Evolutionary conservation across 345 rosid species (phyloP), one percentile per base, ranked within the genome.

Genomic region (Arabidopsis arenosa): DNA sequence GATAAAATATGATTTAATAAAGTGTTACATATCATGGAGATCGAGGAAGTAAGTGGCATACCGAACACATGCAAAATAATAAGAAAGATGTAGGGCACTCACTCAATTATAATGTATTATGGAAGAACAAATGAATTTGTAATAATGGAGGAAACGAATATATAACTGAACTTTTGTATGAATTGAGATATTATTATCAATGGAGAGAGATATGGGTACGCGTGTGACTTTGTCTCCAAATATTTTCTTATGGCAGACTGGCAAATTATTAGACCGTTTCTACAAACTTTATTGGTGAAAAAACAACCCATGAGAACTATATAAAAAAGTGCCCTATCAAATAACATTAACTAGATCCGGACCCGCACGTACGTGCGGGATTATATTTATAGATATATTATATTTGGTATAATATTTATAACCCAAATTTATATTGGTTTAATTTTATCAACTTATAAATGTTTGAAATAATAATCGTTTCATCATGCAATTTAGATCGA

Each of bases 31-130:
- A 73, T 63, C 63, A 75, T 68, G 79, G 63, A 68, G 69, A n/a
- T n/a, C n/a, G n/a, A 68, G 49, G 36, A 59, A 68, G 56, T 52
- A 60, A 75, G 79, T 75, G 79, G 74, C 74, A 26, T 61, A 75
- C 74, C 69, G 57, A 61, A 61, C 79, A 68, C 74, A 68, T 75
- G 79, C 37, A 61, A 68, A 33, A 32, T 60, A 18, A 30, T 41
- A 13, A 49, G 13, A 52, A 68, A 68, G 79, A 49, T 75, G 79
- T 52, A 52, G 28, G 28, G 74, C 63, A 68, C 63, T 52, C 32
- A 30, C 21, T 37, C 7, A 14, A 60, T 68, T 11, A 40, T 39
- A 2, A 21, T 28, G 32, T 51, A 49, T 4, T 26, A 40, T 40
- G 62, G 45, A 67, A 39, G 68, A 49, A 63, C 37, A 40, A 60